These are phyloP conservation scores for Terana coerulea DNA, from an alignment of 768 basidiomycete genomes.

Conservation along the genomic window DNA sequence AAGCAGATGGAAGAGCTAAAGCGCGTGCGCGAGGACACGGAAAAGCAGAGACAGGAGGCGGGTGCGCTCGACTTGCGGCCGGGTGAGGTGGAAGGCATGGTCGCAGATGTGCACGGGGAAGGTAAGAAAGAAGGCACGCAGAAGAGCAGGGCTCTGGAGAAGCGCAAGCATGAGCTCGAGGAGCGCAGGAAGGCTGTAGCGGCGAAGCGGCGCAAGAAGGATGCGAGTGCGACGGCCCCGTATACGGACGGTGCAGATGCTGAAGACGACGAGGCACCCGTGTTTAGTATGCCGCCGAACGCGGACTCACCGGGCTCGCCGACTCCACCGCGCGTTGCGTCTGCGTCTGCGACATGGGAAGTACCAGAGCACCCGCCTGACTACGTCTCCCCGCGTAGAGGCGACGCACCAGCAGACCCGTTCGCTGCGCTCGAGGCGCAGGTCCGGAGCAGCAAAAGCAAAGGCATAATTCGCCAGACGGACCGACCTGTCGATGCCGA, in stretches of 20 bases:
- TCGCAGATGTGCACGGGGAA: conserved; percentile 29
- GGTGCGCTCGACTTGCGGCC: conserved; percentile 60
- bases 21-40: conserved; percentile 66
- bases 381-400: not conserved
- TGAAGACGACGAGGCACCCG: not conserved
- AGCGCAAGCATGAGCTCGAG: conserved; percentile 71
- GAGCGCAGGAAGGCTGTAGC: conserved; percentile 57
- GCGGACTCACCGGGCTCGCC: not conserved
- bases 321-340: not conserved
- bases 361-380: not conserved
- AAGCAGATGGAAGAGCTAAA: conserved; percentile 83
- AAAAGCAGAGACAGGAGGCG: conserved; percentile 50
- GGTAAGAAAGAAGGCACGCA: not conserved
- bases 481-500: conserved; percentile 44
- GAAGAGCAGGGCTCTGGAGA: conserved; percentile 62
- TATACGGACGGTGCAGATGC: not conserved
- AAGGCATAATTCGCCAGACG: too few species aligned
- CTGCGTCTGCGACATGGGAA: not conserved
- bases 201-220: conserved; percentile 60
- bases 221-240: conserved; percentile 6
- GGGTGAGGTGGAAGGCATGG: conserved; percentile 81
- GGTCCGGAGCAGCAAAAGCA: conserved; percentile 21
- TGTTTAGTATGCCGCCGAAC: not conserved
- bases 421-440: conserved; percentile 47
- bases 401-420: conserved; percentile 34